phyloP scores from a whole-genome alignment of 2,329 filamentous ascomycete genomes.

The Ceratocystis variospora region DNA sequence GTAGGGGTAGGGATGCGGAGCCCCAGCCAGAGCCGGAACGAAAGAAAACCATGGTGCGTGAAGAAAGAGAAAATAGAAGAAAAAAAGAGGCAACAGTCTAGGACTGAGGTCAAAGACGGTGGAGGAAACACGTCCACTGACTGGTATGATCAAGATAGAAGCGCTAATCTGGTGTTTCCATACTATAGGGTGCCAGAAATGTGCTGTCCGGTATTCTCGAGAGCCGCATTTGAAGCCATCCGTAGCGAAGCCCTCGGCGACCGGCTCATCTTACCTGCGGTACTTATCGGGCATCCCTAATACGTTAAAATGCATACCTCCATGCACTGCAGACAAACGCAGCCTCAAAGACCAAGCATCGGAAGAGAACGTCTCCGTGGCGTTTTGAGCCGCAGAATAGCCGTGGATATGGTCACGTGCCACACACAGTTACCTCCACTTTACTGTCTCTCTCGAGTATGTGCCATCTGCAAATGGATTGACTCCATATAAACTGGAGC shows the following conservation, averaged over 20 bases:
- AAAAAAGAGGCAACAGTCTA: too few relatives aligned
- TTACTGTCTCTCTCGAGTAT: neutral
- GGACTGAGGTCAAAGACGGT: too few relatives aligned
- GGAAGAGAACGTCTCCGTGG: conserved; percentile 15
- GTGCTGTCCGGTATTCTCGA: too few relatives aligned
- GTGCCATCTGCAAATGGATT: too few relatives aligned
- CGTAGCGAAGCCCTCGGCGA: too few relatives aligned
- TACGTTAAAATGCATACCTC: neutral
- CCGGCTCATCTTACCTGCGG: too few relatives aligned
- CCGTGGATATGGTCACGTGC: conserved; percentile 10
- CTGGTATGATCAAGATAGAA: too few relatives aligned
- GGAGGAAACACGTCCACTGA: too few relatives aligned
- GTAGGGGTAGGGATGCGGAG: neutral
- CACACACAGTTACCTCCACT: neutral
- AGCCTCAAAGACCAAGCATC: neutral
- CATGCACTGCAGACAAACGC: neutral
- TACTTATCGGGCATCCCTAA: neutral
- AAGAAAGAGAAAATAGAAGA: too few relatives aligned
- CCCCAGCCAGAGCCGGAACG: neutral
- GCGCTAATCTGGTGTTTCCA: too few relatives aligned
- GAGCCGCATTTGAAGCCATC: too few relatives aligned
- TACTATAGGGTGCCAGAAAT: too few relatives aligned
- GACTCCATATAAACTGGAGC: neutral
- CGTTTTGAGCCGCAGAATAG: conserved; percentile 13
- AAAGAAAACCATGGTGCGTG: neutral